phyloP scores from a whole-genome alignment of 1,139 yeast species.

The Martiniozyma asiatica region DNA sequence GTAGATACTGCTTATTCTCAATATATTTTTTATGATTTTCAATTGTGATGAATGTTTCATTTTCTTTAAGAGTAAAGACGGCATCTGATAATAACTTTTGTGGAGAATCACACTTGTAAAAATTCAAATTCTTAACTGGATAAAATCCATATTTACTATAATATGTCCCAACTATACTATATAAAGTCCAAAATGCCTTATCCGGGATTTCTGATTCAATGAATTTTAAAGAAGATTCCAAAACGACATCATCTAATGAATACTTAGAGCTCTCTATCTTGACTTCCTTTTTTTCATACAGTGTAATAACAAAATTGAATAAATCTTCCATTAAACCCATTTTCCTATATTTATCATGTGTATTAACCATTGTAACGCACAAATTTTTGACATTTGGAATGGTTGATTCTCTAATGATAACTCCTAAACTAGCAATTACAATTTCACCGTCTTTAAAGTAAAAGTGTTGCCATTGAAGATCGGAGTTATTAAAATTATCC shows the following conservation, averaged over 20 bases:
- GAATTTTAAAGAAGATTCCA: slow-evolving; percentile 1
- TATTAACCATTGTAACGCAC: slow-evolving; percentile 4
- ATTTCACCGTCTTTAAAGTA: slow-evolving; percentile 1
- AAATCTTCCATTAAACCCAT: slow-evolving; percentile 6
- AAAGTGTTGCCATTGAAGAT: slow-evolving; percentile 2
- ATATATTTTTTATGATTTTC: slow-evolving; percentile 1
- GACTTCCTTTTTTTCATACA: slow-evolving; percentile 1
- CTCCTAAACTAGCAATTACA: slow-evolving; percentile 2
- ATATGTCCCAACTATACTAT: slow-evolving; percentile 5
- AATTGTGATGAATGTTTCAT: slow-evolving; percentile 1
- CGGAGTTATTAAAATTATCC: neutral
- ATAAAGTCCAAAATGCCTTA: slow-evolving; percentile 5
- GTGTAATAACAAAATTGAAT: slow-evolving; percentile 1
- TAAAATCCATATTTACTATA: slow-evolving; percentile 5
- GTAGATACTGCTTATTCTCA: slow-evolving; percentile 2
- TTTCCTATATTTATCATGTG: slow-evolving; percentile 3
- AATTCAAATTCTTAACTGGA: slow-evolving; percentile 1
- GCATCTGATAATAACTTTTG: neutral
- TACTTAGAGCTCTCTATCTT: neutral
- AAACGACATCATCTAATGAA: neutral
- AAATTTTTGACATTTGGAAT: slow-evolving; percentile 2
- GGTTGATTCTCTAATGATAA: slow-evolving; percentile 3
- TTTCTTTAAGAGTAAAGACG: neutral
- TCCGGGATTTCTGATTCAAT: slow-evolving; percentile 1
- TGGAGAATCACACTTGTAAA: slow-evolving; percentile 1